Conservation (phyloP, 768 basidiomycete genomes). For the Scleroderma citrinum region DNA sequence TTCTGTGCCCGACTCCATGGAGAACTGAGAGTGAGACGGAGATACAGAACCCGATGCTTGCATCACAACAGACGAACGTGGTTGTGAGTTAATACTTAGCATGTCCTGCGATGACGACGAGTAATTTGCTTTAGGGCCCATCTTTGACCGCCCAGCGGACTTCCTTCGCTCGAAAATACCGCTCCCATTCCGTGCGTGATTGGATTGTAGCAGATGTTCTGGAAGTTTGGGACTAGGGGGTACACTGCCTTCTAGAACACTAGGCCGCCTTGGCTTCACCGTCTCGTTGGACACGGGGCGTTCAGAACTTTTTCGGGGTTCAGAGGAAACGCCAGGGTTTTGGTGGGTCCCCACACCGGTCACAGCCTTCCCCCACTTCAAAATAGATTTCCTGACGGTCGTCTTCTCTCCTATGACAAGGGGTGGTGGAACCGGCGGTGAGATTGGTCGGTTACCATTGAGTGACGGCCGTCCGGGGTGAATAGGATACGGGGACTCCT, state of each 20-base stretch:
- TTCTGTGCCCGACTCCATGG: slow-evolving; percentile 22
- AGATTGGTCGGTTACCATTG: slow-evolving; percentile 26
- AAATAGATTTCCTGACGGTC: slow-evolving; percentile 60
- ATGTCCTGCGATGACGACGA: slow-evolving; percentile 29
- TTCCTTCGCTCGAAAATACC: slow-evolving; percentile 25
- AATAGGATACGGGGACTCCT: slow-evolving; percentile 64
- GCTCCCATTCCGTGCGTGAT: slow-evolving; percentile 28
- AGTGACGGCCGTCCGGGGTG: slow-evolving; percentile 28
- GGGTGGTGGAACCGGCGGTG: slow-evolving; percentile 13
- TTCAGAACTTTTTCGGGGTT: slow-evolving; percentile 36
- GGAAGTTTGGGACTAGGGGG: slow-evolving; percentile 64
- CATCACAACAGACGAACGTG: slow-evolving; percentile 10
- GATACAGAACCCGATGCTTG: slow-evolving; percentile 20
- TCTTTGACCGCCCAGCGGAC: slow-evolving; percentile 14
- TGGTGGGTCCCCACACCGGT: slow-evolving; percentile 30
- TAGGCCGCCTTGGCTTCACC: slow-evolving; percentile 41
- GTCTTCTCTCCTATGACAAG: slow-evolving; percentile 41
- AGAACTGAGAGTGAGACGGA: slow-evolving; percentile 23
- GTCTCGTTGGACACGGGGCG: slow-evolving; percentile 29
- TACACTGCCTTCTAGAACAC: slow-evolving; percentile 40
- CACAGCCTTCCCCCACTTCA: slow-evolving; percentile 58
- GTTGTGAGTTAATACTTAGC: slow-evolving; percentile 9
- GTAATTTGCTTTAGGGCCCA: slow-evolving; percentile 12
- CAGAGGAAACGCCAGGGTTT: slow-evolving; percentile 24
- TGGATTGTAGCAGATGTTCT: slow-evolving; percentile 36